Base-by-base conservation (phyloP, 2,329 filamentous ascomycete genomes). In the Chalara sp. region DNA sequence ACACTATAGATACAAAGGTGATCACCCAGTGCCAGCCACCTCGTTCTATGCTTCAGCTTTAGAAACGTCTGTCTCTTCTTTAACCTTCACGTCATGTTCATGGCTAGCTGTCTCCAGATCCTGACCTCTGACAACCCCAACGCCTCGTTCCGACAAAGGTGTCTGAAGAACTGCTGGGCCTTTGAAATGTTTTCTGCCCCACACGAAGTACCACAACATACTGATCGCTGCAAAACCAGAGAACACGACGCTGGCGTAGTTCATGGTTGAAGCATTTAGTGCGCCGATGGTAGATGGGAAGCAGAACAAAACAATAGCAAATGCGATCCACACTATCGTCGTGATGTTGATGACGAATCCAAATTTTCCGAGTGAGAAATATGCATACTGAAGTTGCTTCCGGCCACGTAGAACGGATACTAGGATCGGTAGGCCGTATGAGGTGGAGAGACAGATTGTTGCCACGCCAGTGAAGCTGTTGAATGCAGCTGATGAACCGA, bases 401-500 rank as follows among this genome's bases (percentile, higher is more conserved):
- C 87, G 78, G 7, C 82, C 76, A 12, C 84, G 79, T 1, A 89
- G 59, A 3, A 91, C 69, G 8, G 77, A 85, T 52, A 91, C 83
- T 8, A 89, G 68, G 49, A 91, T 88, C 0, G 87, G 87, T 12
- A 89, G 75, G 11, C 83, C 86, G 65, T 91, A 91, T 0, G 84
- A 88, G 4, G 83, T 81, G 0, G 81, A 85, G 0, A 91, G 76
- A 57, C 86, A 89, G 63, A 91, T 89, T 5, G 86, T 90, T 1
- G 86, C 87, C 1, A 89, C 86, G 31, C 86, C 86, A 0, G 86
- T 90, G 67, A 91, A 90, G 7, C 81, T 84, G 72, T 85, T 86
- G 71, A 91, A 91, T 0, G 87, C 87, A 0, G 86, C 84, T 0
- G 80, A 78, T 1, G 83, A 87, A 7, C 87, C 87, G 56, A 91